These are phyloP conservation scores for Bipolaris cookei DNA, from an alignment of 2,329 filamentous ascomycete species.

Conservation along the genomic window DNA sequence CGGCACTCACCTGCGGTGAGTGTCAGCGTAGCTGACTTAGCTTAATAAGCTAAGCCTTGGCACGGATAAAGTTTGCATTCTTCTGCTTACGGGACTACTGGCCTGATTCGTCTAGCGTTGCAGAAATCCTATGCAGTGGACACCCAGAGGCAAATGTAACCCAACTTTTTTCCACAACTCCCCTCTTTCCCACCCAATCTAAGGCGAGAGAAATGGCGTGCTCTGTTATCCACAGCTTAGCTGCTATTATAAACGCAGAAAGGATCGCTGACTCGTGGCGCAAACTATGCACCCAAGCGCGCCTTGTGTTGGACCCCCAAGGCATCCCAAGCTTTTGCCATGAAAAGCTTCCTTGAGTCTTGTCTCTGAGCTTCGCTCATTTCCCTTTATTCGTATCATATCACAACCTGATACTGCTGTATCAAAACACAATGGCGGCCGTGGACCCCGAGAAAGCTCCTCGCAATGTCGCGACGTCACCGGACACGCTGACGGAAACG, in stretches of 20 bases:
- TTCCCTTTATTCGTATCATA: neutral
- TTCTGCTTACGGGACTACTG: neutral
- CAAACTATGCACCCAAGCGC: constrained; percentile 9
- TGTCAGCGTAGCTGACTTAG: too few species aligned
- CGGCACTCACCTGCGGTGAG: too few species aligned
- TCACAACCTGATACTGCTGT: neutral
- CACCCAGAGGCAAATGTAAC: constrained; percentile 5
- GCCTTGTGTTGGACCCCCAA: constrained; percentile 2
- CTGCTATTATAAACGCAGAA: constrained; percentile 5
- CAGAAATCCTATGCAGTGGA: neutral
- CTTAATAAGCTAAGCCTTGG: too few species aligned
- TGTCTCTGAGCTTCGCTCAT: neutral
- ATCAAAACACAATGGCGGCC: constrained; percentile 13
- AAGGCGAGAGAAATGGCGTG: constrained; percentile 26
- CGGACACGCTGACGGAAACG: constrained; percentile 17
- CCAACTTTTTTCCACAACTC: neutral
- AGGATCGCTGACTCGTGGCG: constrained; percentile 5
- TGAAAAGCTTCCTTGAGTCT: constrained; percentile 27
- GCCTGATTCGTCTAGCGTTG: neutral
- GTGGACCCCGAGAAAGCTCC: constrained; percentile 26
- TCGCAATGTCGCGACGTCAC: constrained; percentile 18
- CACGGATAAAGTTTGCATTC: neutral
- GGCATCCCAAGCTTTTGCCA: constrained; percentile 25
- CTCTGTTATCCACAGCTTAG: constrained; percentile 21
- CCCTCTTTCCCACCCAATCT: constrained; percentile 24